A percentile compares a stretch with the other conserved stretches of the same genome.
Conservation (phyloP, 306 rosid species). For the Aeschynomene evenia region DNA sequence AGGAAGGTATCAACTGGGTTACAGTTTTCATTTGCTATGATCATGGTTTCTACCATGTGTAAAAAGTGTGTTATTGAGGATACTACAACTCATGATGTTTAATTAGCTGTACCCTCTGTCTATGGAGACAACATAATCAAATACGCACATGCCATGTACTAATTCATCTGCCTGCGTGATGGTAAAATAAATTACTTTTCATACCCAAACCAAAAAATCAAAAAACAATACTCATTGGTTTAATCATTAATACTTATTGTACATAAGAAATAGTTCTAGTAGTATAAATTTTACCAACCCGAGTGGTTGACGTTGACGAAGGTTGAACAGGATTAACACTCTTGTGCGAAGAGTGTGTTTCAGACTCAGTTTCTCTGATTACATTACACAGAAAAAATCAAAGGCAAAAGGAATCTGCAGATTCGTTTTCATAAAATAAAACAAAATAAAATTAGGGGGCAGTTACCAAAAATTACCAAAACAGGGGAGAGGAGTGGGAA, state of each 20-base stretch:
- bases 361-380: neutral
- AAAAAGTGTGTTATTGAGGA: neutral
- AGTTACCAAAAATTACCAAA: neutral
- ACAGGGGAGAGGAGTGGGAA: neutral
- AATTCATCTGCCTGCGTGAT: neutral
- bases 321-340: conserved; percentile 19
- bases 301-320: conserved; percentile 30
- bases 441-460: neutral
- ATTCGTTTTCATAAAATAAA: conserved; percentile 12
- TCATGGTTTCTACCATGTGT: neutral
- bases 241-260: too few relatives aligned
- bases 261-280: too few relatives aligned
- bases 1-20: too few relatives aligned
- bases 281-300: conserved; percentile 9
- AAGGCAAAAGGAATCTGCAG: conserved; percentile 31
- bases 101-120: neutral
- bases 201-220: too few relatives aligned
- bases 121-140: neutral
- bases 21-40: too few relatives aligned
- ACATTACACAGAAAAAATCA: neutral
- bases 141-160: neutral
- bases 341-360: conserved; percentile 15
- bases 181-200: neutral
- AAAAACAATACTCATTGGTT: too few relatives aligned
- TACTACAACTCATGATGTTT: neutral